A percentile compares a stretch with the other conserved stretches of the same genome.
Conservation (phyloP, 129 eudicot genomes). For the Flaveria brownii region DNA sequence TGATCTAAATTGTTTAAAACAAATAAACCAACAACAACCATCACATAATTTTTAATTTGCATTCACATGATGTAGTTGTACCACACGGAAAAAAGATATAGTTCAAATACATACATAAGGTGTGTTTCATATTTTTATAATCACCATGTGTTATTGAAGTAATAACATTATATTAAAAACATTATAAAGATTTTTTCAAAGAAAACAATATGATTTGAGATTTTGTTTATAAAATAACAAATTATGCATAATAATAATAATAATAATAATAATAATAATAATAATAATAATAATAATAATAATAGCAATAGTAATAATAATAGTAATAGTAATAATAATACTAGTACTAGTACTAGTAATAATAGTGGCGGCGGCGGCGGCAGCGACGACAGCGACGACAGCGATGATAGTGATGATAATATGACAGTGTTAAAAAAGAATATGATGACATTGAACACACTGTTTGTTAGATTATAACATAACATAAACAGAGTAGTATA, state of each 20-base stretch:
- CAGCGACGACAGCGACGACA: too few relatives aligned
- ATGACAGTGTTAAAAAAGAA: background rate
- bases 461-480: background rate
- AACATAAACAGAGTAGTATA: background rate
- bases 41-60: background rate
- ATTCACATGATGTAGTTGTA: slow-evolving; percentile 17
- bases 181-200: too few relatives aligned
- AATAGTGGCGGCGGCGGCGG: too few relatives aligned
- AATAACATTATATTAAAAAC: too few relatives aligned
- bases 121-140: background rate
- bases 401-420: too few relatives aligned
- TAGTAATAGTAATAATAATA: too few relatives aligned
- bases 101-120: background rate
- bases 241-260: background rate
- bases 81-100: slow-evolving; percentile 5
- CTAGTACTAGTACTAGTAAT: too few relatives aligned
- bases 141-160: too few relatives aligned
- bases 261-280: too few relatives aligned
- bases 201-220: background rate
- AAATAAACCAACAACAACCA: background rate
- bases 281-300: too few relatives aligned
- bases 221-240: background rate
- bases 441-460: background rate
- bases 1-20: background rate
- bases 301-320: too few relatives aligned